These are phyloP conservation scores for Euclidium syriacum DNA, from an alignment of 345 rosid species.

Conservation along the genomic window DNA sequence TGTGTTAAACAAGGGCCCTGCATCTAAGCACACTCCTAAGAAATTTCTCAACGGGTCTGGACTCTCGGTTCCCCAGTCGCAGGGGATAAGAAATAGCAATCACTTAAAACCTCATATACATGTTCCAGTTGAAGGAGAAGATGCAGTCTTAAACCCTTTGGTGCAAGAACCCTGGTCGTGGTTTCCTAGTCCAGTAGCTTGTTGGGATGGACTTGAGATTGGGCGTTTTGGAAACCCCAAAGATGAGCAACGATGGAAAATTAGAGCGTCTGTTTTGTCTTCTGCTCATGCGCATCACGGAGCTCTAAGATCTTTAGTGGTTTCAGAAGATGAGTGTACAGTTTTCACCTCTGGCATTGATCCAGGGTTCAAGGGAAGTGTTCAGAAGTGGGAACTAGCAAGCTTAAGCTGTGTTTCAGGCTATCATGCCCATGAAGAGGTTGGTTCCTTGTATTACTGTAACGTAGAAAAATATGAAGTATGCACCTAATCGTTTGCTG, in stretches of 20 bases:
- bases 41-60: slow-evolving; percentile 78
- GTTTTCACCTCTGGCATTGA: slow-evolving; percentile 87
- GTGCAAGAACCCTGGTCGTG: slow-evolving; percentile 82
- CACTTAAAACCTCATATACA: slow-evolving; percentile 52
- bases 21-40: slow-evolving; percentile 68
- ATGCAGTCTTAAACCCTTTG: slow-evolving; percentile 41
- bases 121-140: slow-evolving; percentile 36
- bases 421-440: slow-evolving; percentile 97
- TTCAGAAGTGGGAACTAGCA: slow-evolving; percentile 87
- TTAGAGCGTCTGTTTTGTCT: slow-evolving; percentile 67
- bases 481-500: slow-evolving; percentile 31
- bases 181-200: slow-evolving; percentile 82
- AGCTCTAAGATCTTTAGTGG: slow-evolving; percentile 76
- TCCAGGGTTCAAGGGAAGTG: slow-evolving; percentile 89
- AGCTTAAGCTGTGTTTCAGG: slow-evolving; percentile 71
- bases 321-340: slow-evolving; percentile 73
- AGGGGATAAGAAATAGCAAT: slow-evolving; percentile 51
- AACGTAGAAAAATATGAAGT: background rate
- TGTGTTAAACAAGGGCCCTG: slow-evolving; percentile 34
- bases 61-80: slow-evolving; percentile 73
- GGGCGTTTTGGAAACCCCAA: slow-evolving; percentile 66
- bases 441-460: slow-evolving; percentile 34
- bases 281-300: slow-evolving; percentile 83
- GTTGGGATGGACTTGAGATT: slow-evolving; percentile 85
- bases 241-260: slow-evolving; percentile 92